These are phyloP conservation scores for Dalbergia cultrata DNA, from an alignment of 306 rosid genomes.

Conservation along the genomic window DNA sequence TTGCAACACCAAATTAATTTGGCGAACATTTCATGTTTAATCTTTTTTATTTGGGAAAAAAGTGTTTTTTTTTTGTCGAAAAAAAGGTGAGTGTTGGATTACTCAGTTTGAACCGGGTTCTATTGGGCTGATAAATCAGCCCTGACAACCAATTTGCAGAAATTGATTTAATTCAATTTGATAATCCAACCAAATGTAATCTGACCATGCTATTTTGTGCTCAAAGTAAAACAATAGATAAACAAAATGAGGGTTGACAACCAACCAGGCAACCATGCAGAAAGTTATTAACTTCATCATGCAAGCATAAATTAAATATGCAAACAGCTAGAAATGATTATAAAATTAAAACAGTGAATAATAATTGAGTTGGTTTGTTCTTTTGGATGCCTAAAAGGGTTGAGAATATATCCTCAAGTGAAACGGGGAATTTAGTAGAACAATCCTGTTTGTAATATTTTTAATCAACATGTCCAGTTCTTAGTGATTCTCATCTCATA, in stretches of 20 bases:
- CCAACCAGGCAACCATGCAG: constrained; percentile 19
- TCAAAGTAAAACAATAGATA: constrained; percentile 8
- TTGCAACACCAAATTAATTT: too few species aligned
- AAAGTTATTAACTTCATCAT: constrained; percentile 34
- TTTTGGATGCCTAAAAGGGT: constrained; percentile 48
- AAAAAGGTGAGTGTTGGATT: too few species aligned
- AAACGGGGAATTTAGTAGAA: constrained; percentile 61
- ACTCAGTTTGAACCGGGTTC: not conserved
- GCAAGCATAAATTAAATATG: constrained; percentile 25
- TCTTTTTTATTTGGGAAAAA: too few species aligned
- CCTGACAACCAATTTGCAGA: not conserved
- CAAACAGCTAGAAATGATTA: constrained; percentile 46
- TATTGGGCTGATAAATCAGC: not conserved
- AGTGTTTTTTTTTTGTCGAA: too few species aligned
- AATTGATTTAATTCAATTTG: not conserved
- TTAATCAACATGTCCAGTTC: constrained; percentile 40
- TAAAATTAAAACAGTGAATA: constrained; percentile 31
- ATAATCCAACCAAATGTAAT: not conserved
- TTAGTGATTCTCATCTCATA: constrained; percentile 60
- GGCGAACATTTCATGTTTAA: too few species aligned
- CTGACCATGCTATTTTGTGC: not conserved
- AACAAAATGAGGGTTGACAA: constrained; percentile 6
- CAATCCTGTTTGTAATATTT: constrained; percentile 50
- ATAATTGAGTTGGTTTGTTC: constrained; percentile 15
- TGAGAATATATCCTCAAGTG: constrained; percentile 57